phyloP scores from a whole-genome alignment of 768 basidiomycete species.

The Mycena galericulata region DNA sequence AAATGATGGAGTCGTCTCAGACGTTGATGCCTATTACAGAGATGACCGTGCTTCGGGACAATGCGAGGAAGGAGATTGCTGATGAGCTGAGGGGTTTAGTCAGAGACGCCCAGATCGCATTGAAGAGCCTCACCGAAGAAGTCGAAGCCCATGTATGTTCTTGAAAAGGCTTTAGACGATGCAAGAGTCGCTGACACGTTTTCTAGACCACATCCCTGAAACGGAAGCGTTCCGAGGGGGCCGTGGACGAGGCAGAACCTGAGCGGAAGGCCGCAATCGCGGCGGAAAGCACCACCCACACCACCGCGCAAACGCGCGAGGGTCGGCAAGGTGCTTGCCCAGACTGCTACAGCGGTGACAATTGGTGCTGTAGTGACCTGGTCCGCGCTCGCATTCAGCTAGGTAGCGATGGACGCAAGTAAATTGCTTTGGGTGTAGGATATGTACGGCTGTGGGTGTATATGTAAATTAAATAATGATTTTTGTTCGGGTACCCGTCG shows the following conservation, averaged over 20 bases:
- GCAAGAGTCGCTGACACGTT: conserved; percentile 35
- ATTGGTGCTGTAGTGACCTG: conserved; percentile 80
- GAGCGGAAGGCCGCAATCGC: conserved; percentile 33
- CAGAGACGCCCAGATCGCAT: conserved; percentile 51
- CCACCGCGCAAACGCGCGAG: conserved; percentile 60
- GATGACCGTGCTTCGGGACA: conserved; percentile 57
- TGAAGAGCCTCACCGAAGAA: conserved; percentile 44
- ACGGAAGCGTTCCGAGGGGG: conserved; percentile 67
- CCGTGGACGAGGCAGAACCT: conserved; percentile 55
- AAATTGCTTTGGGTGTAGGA: conserved; percentile 1
- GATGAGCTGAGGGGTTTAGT: conserved; percentile 60
- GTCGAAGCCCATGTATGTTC: conserved; percentile 50
- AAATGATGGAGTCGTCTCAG: not conserved
- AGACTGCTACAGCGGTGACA: conserved; percentile 71
- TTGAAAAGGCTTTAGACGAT: conserved; percentile 23
- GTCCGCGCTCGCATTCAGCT: conserved; percentile 78
- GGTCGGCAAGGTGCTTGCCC: conserved; percentile 57
- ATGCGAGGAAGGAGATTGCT: conserved; percentile 58
- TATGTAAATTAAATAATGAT: conserved; percentile 28
- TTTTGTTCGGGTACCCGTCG: conserved; percentile 1
- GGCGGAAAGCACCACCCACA: conserved; percentile 34
- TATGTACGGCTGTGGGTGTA: conserved; percentile 7
- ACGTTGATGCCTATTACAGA: conserved; percentile 46
- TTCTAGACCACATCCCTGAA: conserved; percentile 60
- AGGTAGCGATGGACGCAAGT: conserved; percentile 27